phyloP scores from a whole-genome alignment of 2,329 filamentous ascomycete genomes.

The Sporothrix sp. region DNA sequence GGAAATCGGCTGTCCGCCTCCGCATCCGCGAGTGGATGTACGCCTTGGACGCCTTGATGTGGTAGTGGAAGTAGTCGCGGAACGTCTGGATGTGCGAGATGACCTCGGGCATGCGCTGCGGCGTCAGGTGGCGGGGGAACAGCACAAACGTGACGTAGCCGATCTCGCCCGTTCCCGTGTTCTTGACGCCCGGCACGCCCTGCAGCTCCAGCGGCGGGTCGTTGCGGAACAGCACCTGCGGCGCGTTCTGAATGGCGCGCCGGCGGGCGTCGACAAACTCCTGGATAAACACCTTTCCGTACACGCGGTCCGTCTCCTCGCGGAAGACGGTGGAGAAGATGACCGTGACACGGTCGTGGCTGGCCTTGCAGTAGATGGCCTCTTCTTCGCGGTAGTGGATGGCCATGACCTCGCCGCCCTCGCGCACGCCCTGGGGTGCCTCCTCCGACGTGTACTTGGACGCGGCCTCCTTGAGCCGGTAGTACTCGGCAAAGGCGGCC shows the following conservation, averaged over 20 bases:
- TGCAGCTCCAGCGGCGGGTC: slow-evolving; percentile 89
- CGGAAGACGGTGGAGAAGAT: slow-evolving; percentile 98
- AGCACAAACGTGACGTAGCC: slow-evolving; percentile 98
- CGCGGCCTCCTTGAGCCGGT: slow-evolving; percentile 74
- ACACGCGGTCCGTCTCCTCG: slow-evolving; percentile 95
- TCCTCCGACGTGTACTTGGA: slow-evolving; percentile 89
- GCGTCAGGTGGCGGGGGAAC: slow-evolving; percentile 88
- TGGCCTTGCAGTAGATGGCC: slow-evolving; percentile 97
- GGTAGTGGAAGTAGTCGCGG: slow-evolving; percentile 99
- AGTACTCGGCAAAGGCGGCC: slow-evolving; percentile 89
- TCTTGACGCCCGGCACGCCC: slow-evolving; percentile 70
- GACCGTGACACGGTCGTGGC: slow-evolving; percentile 90
- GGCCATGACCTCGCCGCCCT: slow-evolving; percentile 87
- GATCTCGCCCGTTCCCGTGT: slow-evolving; percentile 70
- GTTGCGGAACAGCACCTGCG: slow-evolving; percentile 91
- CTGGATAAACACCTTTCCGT: slow-evolving; percentile 96
- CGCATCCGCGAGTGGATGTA: slow-evolving; percentile 99
- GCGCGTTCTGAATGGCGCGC: slow-evolving; percentile 94
- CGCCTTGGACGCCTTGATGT: slow-evolving; percentile 98
- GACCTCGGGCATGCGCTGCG: slow-evolving; percentile 82
- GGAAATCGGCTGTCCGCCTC: slow-evolving; percentile 92
- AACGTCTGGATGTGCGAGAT: slow-evolving; percentile 99
- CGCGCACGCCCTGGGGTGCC: slow-evolving; percentile 78
- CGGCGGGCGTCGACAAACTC: slow-evolving; percentile 96
- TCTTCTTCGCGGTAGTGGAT: slow-evolving; percentile 99